Conservation (phyloP, 1,139 yeast genomes). For the Candida sojae region DNA sequence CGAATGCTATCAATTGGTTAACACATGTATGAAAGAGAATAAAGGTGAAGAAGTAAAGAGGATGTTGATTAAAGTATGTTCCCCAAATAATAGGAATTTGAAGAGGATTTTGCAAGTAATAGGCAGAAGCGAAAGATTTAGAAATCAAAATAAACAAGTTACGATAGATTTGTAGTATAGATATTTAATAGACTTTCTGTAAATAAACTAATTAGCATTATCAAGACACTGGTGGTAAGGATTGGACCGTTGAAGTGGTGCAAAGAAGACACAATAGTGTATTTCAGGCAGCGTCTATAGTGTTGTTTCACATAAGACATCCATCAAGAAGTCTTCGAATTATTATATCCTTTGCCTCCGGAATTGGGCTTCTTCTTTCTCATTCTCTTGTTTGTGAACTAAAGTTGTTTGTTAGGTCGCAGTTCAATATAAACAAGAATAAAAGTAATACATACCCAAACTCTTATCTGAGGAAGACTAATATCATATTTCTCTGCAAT, state of each 20-base stretch:
- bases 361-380: conserved; percentile 17
- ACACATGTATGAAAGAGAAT: conserved; percentile 2
- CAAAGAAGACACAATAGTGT: no score
- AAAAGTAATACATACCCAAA: conserved; percentile 26
- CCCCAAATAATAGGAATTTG: conserved; percentile 11
- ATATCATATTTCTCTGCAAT: conserved; percentile 29
- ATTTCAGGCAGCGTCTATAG: no score
- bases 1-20: conserved; percentile 17
- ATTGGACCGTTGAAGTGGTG: no score
- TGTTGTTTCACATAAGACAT: no score
- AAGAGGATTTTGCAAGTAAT: conserved; percentile 6
- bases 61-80: conserved; percentile 12
- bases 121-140: background rate
- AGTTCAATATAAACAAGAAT: background rate
- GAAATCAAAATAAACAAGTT: conserved; percentile 1
- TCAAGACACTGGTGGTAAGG: no score
- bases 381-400: conserved; percentile 34
- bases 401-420: conserved; percentile 6
- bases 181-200: background rate
- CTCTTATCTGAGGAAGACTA: conserved; percentile 29
- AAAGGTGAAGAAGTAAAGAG: conserved; percentile 5
- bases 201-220: background rate
- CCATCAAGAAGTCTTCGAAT: no score
- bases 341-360: no score
- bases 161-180: background rate